Evolutionary conservation across 2,329 filamentous ascomycete genomes (phyloP), one percentile per base, ranked within the genome.

Genomic region (Ophiostoma ulmi): DNA sequence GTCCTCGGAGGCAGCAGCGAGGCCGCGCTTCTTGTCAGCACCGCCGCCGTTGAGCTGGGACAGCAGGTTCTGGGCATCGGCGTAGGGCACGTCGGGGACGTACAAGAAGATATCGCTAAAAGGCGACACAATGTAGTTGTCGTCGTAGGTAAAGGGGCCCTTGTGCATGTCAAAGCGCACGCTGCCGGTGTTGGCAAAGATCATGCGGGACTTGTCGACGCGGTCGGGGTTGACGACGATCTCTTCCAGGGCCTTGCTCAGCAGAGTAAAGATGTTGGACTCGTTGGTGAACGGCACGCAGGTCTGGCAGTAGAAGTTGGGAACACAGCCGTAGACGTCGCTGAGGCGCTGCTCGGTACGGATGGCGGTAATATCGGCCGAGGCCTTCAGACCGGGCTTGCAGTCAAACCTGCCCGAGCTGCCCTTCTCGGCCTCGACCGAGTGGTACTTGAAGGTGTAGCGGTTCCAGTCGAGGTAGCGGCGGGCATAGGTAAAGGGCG

Each of bases 381-480:
- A 74, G 14, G 73, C 71, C 38, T 72, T 72, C 14, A 72, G 64
- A 38, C 76, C 76, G 35, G 70, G 67, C 65, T 73, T 70, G 52
- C 70, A 72, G 67, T 75, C 75, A 14, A 76, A 76, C 7, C 10
- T 31, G 5, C 66, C 36, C 11, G 72, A 64, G 14, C 70, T 31
- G 69, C 69, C 71, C 44, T 70, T 72, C 31, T 71, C 74, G 68
- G 65, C 71, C 11, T 81, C 82, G n/a, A 80, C 78, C 3, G 87
- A 83, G 76, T 91, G 88, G 75, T 87, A 90, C 71, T 85, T 82
- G 74, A 91, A 90, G 0, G 87, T 88, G n/a, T 83, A 80, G 5
- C 87, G 83, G 77, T 90, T 91, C 85, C 87, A 91, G 78, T 91
- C 89, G 11, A 91, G 81, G 75, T 90, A 91, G 35, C 88, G 83